Conservation (phyloP, 1,284 basidiomycete species). For the Stygiomarasmius scandens region DNA sequence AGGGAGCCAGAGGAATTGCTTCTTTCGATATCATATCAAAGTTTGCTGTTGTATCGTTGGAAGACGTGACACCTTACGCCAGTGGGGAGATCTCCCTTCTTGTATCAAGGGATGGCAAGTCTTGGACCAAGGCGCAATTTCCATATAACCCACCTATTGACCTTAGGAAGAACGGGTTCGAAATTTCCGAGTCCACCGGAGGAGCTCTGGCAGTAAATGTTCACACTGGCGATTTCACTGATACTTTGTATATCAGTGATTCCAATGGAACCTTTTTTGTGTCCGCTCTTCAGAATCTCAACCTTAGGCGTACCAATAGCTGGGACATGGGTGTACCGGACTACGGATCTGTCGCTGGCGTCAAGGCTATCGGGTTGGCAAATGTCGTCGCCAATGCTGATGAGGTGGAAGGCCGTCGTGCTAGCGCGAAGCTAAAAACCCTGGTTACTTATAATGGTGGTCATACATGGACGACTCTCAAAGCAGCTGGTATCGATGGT, state of each 20-base stretch:
- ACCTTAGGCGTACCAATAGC: conserved; percentile 87
- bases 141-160: conserved; percentile 82
- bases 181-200: conserved; percentile 90
- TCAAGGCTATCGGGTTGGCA: conserved; percentile 91
- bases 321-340: conserved; percentile 90
- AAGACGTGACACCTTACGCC: conserved; percentile 54
- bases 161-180: conserved; percentile 90
- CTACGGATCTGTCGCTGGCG: conserved; percentile 87
- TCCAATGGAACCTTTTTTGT: conserved; percentile 95
- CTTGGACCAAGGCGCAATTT: conserved; percentile 84
- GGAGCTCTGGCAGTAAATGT: conserved; percentile 96
- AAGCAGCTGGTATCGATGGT: conserved; percentile 64
- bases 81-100: conserved; percentile 82
- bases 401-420: conserved; percentile 72
- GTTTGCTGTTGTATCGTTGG: conserved; percentile 87
- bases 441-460: conserved; percentile 94
- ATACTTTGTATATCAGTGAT: conserved; percentile 93
- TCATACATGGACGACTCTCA: conserved; percentile 76
- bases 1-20: conserved; percentile 81
- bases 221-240: conserved; percentile 73
- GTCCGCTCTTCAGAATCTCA: no score
- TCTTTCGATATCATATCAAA: conserved; percentile 91
- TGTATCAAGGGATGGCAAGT: conserved; percentile 78
- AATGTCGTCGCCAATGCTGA: conserved; percentile 86
- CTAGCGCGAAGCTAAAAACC: conserved; percentile 71